A percentile compares a stretch with the other conserved stretches of the same genome.
phyloP scores from a whole-genome alignment of 2,329 filamentous ascomycete genomes.

The Teratosphaeria pseudoeucalypti region DNA sequence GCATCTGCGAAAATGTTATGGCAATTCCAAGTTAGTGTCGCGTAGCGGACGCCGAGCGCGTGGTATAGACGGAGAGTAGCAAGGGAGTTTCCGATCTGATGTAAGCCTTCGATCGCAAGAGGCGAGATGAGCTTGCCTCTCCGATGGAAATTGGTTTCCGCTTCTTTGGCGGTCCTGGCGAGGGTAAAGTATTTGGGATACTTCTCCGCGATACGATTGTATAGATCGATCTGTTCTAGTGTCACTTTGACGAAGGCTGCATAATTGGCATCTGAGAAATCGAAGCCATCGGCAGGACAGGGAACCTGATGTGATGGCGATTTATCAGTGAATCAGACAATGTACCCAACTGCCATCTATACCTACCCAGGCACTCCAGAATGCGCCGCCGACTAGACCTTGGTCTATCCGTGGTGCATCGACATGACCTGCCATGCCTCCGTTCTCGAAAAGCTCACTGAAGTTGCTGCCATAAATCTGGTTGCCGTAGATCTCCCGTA shows the following conservation, averaged over 20 bases:
- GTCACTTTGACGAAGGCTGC: slow-evolving; percentile 56
- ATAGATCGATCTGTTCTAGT: slow-evolving; percentile 64
- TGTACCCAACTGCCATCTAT: neutral
- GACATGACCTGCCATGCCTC: slow-evolving; percentile 58
- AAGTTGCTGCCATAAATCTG: slow-evolving; percentile 62
- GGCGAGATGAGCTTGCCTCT: slow-evolving; percentile 57
- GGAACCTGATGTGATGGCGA: slow-evolving; percentile 34
- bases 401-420: slow-evolving; percentile 65
- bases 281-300: slow-evolving; percentile 61
- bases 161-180: slow-evolving; percentile 48
- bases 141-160: slow-evolving; percentile 42
- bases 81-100: slow-evolving; percentile 82
- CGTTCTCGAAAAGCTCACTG: slow-evolving; percentile 61
- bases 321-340: too few relatives aligned
- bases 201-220: slow-evolving; percentile 49
- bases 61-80: slow-evolving; percentile 67
- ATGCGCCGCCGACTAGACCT: slow-evolving; percentile 72
- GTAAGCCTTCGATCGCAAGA: slow-evolving; percentile 74
- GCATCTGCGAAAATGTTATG: slow-evolving; percentile 85
- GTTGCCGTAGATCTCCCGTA: slow-evolving; percentile 60
- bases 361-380: slow-evolving; percentile 68
- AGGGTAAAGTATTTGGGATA: slow-evolving; percentile 64
- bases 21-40: slow-evolving; percentile 86
- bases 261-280: slow-evolving; percentile 67
- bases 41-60: slow-evolving; percentile 71